Evolutionary conservation across 2,329 filamentous ascomycete genomes (phyloP).

Genomic region (Pestalotiopsis sp.): DNA sequence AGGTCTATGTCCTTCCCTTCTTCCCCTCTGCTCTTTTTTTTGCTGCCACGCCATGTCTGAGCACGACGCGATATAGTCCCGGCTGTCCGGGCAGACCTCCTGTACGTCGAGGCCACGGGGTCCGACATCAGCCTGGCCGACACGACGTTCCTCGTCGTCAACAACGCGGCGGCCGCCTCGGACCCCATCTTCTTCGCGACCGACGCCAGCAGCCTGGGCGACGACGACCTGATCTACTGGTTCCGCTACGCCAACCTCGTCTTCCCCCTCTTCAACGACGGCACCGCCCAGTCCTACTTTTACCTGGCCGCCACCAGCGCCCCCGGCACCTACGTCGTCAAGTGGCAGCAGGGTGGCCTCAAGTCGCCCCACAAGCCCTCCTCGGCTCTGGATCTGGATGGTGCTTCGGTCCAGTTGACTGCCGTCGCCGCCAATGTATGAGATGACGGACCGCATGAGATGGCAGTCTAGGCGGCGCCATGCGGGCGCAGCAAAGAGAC

Average conservation of each 20-base stretch:
- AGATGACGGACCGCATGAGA: too few relatives aligned
- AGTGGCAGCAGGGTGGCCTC: slow-evolving; percentile 6
- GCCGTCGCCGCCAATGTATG: neutral
- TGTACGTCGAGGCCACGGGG: slow-evolving; percentile 16
- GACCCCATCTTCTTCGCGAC: slow-evolving; percentile 17
- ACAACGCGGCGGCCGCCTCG: slow-evolving; percentile 15
- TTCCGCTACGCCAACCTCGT: slow-evolving; percentile 12
- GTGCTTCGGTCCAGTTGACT: neutral
- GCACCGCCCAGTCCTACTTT: slow-evolving; percentile 11
- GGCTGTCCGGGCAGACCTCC: slow-evolving; percentile 15
- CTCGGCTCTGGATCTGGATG: neutral
- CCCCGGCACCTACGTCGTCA: slow-evolving; percentile 12
- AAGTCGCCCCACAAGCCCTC: neutral
- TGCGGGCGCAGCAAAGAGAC: too few relatives aligned
- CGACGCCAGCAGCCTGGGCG: slow-evolving; percentile 17
- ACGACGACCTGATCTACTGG: slow-evolving; percentile 19
- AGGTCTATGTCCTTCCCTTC: neutral
- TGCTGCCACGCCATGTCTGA: neutral
- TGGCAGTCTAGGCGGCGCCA: too few relatives aligned
- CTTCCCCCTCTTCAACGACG: slow-evolving; percentile 11
- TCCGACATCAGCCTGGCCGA: slow-evolving; percentile 8
- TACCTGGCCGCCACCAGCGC: slow-evolving; percentile 6
- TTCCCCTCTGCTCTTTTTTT: neutral
- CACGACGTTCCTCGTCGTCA: slow-evolving; percentile 22
- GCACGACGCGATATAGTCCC: slow-evolving; percentile 13